Evolutionary conservation across 768 basidiomycete genomes (phyloP), one percentile per base, ranked within the genome.

Genomic region (Obba rivulosa): DNA sequence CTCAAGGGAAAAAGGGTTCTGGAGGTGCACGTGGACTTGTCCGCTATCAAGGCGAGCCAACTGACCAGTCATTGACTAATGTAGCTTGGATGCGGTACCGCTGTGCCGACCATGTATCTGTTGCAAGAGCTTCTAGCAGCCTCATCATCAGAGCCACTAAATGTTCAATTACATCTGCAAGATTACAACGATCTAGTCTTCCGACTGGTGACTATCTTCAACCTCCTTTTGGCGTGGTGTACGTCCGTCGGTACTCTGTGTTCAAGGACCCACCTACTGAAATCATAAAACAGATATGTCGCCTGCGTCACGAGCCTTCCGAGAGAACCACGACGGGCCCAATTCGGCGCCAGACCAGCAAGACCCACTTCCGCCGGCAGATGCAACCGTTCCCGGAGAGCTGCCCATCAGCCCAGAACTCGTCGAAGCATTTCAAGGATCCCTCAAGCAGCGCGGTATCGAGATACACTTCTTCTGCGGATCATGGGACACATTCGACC

Each of bases 61-160:
- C 31, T 13, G 48, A 8, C 37, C 14, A 24, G 10, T n/a, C n/a
- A 36, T 42, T 23, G 34, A 21, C 8, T 10, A n/a, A 13, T 35
- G 3, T 47, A 97, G 93, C 65, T 96, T 44, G 95, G 95, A 1
- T 98, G 95, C 62, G 95, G 95, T 17, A 97, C 95, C 0, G 88
- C 86, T 0, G 66, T 96, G 0, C 95, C 95, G 0, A 83, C 85
- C 0, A 66, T 90, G 9, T 89, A 80, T 54, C 67, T 95, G 47
- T 72, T 97, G 1, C 71, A 75, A 5, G 65, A 76, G 39, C 58
- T 93, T 4, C 80, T 91, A 46, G 73, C 67, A 23, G 52, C 44
- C 16, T 57, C 53, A 2, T 53, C 53, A 4, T 52, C 45, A 11
- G 45, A 53, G 8, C 43, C 54, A 16, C 24, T 49, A 24, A 64